These are phyloP conservation scores for Suhomyces faveliae DNA, from an alignment of 805 yeast species.

Conservation along the genomic window DNA sequence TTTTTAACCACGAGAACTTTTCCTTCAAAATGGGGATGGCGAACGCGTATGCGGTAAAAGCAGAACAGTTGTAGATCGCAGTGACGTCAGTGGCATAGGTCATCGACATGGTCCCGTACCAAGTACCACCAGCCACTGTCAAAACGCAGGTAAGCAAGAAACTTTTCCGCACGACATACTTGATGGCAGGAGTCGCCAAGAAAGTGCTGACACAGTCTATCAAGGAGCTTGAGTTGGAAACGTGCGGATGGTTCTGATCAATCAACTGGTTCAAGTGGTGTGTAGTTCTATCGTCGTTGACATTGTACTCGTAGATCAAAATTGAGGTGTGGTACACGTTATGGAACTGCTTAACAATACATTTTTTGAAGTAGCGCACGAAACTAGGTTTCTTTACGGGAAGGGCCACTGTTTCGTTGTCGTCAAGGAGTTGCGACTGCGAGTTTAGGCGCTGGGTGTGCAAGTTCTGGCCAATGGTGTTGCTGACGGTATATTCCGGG, in stretches of 20 bases:
- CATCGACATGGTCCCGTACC: slow-evolving; percentile 82
- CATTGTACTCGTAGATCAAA: slow-evolving; percentile 41
- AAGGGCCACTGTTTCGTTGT: slow-evolving; percentile 8
- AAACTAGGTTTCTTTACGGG: slow-evolving; percentile 15
- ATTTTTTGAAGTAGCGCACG: slow-evolving; percentile 32
- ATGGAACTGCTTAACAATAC: slow-evolving; percentile 41
- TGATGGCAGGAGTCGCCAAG: slow-evolving; percentile 44
- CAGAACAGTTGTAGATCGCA: slow-evolving; percentile 87
- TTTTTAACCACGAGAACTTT: slow-evolving; percentile 59
- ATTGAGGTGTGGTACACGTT: slow-evolving; percentile 45
- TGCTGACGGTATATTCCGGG: slow-evolving; percentile 9
- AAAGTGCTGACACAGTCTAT: slow-evolving; percentile 35
- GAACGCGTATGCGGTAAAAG: slow-evolving; percentile 83
- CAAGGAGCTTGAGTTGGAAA: slow-evolving; percentile 34
- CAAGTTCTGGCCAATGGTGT: slow-evolving; percentile 25
- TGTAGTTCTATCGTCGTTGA: slow-evolving; percentile 34
- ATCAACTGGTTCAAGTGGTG: slow-evolving; percentile 33
- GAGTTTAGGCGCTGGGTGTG: slow-evolving; percentile 29
- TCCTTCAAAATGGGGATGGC: slow-evolving; percentile 75
- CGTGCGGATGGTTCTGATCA: slow-evolving; percentile 32
- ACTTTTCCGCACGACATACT: slow-evolving; percentile 45
- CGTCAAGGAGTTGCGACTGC: slow-evolving; percentile 28
- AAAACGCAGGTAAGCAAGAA: slow-evolving; percentile 53
- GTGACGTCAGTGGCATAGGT: slow-evolving; percentile 85
- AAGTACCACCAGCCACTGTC: slow-evolving; percentile 74